phyloP scores from a whole-genome alignment of 129 eudicot species.

The Mikania micrantha region DNA sequence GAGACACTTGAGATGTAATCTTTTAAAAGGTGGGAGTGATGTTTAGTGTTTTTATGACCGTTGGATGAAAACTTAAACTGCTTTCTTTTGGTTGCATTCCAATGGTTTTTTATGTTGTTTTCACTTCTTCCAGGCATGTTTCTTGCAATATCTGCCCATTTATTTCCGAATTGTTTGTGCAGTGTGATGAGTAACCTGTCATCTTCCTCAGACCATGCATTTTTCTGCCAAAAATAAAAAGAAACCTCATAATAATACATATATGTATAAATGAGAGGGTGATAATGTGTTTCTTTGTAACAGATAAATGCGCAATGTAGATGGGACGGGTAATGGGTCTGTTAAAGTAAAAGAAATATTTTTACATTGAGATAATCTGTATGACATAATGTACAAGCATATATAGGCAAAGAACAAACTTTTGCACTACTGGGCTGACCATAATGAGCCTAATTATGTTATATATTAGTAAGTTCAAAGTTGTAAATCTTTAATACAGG shows the following conservation, averaged over 20 bases:
- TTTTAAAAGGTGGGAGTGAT: neutral
- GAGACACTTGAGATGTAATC: conserved; percentile 17
- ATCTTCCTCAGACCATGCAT: conserved; percentile 44
- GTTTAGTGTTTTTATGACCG: neutral
- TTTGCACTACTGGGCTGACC: too few relatives aligned
- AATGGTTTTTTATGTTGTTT: conserved; percentile 43
- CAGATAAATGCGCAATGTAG: neutral
- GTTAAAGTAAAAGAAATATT: too few relatives aligned
- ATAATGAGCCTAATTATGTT: too few relatives aligned
- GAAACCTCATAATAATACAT: neutral
- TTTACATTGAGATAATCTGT: too few relatives aligned
- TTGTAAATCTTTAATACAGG: neutral
- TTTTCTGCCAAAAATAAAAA: conserved; percentile 22
- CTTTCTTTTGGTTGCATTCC: conserved; percentile 26
- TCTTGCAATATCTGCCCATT: conserved; percentile 44
- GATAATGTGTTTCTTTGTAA: neutral
- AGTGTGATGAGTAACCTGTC: conserved; percentile 33
- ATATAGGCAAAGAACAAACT: too few relatives aligned
- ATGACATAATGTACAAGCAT: too few relatives aligned
- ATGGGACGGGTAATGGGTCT: neutral
- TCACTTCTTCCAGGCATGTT: conserved; percentile 40
- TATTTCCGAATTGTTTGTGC: conserved; percentile 39
- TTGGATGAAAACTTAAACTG: neutral
- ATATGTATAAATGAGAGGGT: neutral
- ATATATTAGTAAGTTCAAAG: too few relatives aligned